Base-by-base conservation (phyloP, 129 eudicot genomes). In the Sambucus nigra region DNA sequence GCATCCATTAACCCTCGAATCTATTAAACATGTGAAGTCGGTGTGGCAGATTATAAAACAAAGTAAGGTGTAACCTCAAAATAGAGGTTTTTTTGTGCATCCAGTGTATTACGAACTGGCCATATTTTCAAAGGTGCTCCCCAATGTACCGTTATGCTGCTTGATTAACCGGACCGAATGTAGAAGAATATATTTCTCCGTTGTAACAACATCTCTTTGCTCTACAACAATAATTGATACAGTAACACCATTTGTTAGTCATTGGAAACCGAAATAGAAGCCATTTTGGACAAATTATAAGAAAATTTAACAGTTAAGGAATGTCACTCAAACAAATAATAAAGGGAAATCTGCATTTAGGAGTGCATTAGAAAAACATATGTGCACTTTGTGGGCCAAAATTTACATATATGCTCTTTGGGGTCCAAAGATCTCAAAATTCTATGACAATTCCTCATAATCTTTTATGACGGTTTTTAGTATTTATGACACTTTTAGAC, bases 161-260 rank as follows among this genome's bases (percentile, higher is more conserved):
- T 70, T 73, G 76, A 92, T 80, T 60, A 92, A 82, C 70, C 66
- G 68, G 57, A 73, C 81, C 11, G 91, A 76, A 63, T 80, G 83
- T 54, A 83, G 70, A 63, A 88, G 80, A 61, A 88, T 66, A 74
- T 83, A 84, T 26, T 88, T 94, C 64, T 83, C 81, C 16, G 82
- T 67, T 2, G 75, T 35, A 56, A 75, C 38, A 76, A 24, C 64
- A 60, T 73, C 25, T 76, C 81, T 61, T 83, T 83, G 68, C 74
- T 77, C 96, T 87, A 41, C 63, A 69, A 35, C 47, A 48, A 63
- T 22, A 31, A 22, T n/a, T n/a, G 17, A 18, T 48, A 48, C 19
- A 35, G 35, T 22, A 72, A 22, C 16, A 51, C 33, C 16, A 38
- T 44, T 57, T 58, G 49, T 62, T n/a, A n/a, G n/a, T 55, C 0